Percentiles rank a stretch among this genome's conserved stretches.
Evolutionary conservation across 768 basidiomycete genomes (phyloP).

Genomic region (Hebeloma cylindrosporum): DNA sequence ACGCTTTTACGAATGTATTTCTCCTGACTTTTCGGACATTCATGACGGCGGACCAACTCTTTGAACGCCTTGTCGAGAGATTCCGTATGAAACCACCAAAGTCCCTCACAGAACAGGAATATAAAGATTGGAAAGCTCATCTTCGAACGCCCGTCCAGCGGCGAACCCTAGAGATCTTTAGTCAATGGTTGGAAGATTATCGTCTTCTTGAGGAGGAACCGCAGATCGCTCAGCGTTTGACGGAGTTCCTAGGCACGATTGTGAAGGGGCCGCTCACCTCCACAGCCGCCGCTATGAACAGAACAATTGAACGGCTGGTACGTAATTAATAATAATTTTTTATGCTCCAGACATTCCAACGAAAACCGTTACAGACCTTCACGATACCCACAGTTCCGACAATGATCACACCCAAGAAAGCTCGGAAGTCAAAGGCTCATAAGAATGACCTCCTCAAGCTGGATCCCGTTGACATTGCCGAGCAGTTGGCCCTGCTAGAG

Average conservation of each 20-base stretch:
- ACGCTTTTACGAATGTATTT: conserved; percentile 59
- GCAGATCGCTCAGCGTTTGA: conserved; percentile 54
- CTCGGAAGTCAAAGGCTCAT: conserved; percentile 48
- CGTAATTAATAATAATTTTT: conserved; percentile 18
- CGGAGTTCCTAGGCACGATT: conserved; percentile 51
- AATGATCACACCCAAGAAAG: conserved; percentile 31
- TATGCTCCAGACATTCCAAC: conserved; percentile 5
- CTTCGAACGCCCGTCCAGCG: conserved; percentile 64
- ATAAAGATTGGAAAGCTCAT: conserved; percentile 64
- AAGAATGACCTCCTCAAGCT: conserved; percentile 65
- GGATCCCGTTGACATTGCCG: conserved; percentile 69
- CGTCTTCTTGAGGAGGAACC: conserved; percentile 65
- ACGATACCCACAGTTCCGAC: conserved; percentile 28
- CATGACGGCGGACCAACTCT: conserved; percentile 63
- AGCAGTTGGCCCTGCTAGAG: conserved; percentile 81
- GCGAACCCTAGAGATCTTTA: conserved; percentile 55
- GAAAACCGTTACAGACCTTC: conserved; percentile 38
- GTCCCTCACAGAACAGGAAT: conserved; percentile 48
- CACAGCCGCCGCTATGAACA: conserved; percentile 52
- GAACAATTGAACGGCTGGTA: conserved; percentile 58
- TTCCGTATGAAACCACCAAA: conserved; percentile 58
- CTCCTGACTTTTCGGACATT: conserved; percentile 84
- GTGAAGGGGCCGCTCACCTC: conserved; percentile 38
- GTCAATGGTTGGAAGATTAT: conserved; percentile 62
- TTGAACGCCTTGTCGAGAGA: conserved; percentile 64